Evolutionary conservation across 2,329 filamentous ascomycete genomes (phyloP).

Genomic region (Hymenoscyphus repandus): DNA sequence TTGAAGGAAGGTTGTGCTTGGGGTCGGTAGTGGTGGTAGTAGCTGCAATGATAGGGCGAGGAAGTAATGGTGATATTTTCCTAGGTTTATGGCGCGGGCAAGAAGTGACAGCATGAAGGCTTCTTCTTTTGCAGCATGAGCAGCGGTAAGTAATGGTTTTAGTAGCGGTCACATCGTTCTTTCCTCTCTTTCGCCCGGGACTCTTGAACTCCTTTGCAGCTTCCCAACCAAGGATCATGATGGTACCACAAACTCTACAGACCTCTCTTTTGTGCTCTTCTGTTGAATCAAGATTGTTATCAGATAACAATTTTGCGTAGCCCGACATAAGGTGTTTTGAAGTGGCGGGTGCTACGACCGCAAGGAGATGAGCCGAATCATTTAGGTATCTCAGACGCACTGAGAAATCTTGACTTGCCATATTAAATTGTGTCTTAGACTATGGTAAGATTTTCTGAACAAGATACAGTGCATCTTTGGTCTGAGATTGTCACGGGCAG

Average conservation of each 20-base stretch:
- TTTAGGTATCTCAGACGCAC: slow-evolving; percentile 39
- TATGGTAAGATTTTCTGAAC: neutral
- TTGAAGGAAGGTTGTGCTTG: slow-evolving; percentile 17
- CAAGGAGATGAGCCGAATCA: slow-evolving; percentile 54
- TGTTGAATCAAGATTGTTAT: slow-evolving; percentile 39
- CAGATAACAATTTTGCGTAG: slow-evolving; percentile 44
- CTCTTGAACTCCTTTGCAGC: slow-evolving; percentile 14
- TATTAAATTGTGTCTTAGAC: no score
- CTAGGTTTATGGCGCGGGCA: slow-evolving; percentile 1
- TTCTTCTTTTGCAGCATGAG: slow-evolving; percentile 23
- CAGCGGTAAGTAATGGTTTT: slow-evolving; percentile 27
- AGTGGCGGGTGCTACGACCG: slow-evolving; percentile 45
- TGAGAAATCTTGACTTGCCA: slow-evolving; percentile 25
- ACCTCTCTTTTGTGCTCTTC: slow-evolving; percentile 49
- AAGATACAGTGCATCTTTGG: no score
- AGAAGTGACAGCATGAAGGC: slow-evolving; percentile 16
- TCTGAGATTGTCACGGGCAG: no score
- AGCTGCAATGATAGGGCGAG: neutral
- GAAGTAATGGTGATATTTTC: neutral
- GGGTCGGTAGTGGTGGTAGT: neutral
- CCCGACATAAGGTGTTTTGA: slow-evolving; percentile 56
- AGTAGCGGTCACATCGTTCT: slow-evolving; percentile 4
- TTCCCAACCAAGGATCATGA: slow-evolving; percentile 47
- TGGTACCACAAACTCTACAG: slow-evolving; percentile 56
- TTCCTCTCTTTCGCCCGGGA: slow-evolving; percentile 3